Evolutionary conservation across 192 early-diverging fungal genomes (phyloP), one percentile per base, ranked within the genome.

Genomic region (Podila epicladia): DNA sequence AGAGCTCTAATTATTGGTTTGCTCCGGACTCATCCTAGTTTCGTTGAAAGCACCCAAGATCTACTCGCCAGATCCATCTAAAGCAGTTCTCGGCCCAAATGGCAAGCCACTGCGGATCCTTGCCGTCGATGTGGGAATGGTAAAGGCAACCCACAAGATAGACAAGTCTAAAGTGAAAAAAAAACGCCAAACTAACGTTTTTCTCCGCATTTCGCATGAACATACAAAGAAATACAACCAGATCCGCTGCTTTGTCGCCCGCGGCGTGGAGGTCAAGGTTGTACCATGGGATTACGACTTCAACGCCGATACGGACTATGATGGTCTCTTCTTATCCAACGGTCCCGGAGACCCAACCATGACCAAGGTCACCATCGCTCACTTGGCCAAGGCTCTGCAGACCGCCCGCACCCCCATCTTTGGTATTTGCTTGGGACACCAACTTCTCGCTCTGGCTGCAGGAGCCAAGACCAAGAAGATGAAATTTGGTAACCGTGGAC

Each of bases 381-480:
- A 91, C 32, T 83, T 98, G 29, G 74, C 87, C 38, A 85, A 86
- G 67, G 90, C 93, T 38, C 75, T 98, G 29, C 83, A 90, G 31
- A 70, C 86, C 15, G 85, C 88, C 15, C 93, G 90, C 58, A 95
- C 95, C 78, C 98, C 98, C 37, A 91, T 99, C 69, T 99, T 99
- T 87, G 98, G 98, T 80, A 99, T 99, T 77, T 99, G 98, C 89
- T 86, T 99, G n/a, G 98, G 98, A 17, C 98, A 99, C 85, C 98
- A 99, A 85, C 87, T 99, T 41, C 79, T 98, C 53, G 96, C 97
- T 24, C 89, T 99, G 69, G 98, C 98, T 9, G 86, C 96, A 11
- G 97, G 97, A 19, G 98, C 96, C 9, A 83, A 87, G 71, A 98
- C 98, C 33, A 89, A 89, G 77, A 99, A 99, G 88, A 95, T 99